phyloP scores from a whole-genome alignment of 768 basidiomycete genomes.

The Boletus insuetus region DNA sequence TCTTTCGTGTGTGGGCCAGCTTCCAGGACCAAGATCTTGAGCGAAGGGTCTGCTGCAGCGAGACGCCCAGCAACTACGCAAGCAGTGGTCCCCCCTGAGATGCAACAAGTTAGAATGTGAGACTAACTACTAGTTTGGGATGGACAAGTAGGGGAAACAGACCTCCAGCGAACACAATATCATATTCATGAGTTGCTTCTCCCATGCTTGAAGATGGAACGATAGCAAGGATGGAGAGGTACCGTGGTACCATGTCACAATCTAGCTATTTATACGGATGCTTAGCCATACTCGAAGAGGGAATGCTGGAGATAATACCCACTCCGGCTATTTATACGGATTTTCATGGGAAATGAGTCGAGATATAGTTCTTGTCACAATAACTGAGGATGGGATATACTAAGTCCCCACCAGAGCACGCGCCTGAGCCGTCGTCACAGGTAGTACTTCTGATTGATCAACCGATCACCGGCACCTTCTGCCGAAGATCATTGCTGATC shows the following conservation, averaged over 20 bases:
- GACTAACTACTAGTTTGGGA: neutral
- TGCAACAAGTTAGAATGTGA: neutral
- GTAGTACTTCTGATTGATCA: neutral
- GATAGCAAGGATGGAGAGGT: too few relatives aligned
- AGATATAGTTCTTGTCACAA: too few relatives aligned
- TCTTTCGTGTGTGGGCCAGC: constrained; percentile 25
- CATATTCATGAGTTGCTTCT: constrained; percentile 27
- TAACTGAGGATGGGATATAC: too few relatives aligned
- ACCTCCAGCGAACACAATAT: constrained; percentile 63
- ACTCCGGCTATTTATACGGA: constrained; percentile 1
- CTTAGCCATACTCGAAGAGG: constrained; percentile 6
- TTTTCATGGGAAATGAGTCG: neutral
- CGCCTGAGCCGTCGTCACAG: too few relatives aligned
- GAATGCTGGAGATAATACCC: neutral
- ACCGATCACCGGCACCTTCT: neutral
- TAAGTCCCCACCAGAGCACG: too few relatives aligned
- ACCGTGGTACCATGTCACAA: too few relatives aligned
- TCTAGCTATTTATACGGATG: too few relatives aligned
- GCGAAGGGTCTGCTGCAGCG: constrained; percentile 22
- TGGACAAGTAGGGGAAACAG: neutral
- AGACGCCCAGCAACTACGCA: constrained; percentile 34
- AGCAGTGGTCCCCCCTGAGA: constrained; percentile 34
- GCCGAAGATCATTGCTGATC: neutral
- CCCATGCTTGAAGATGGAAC: too few relatives aligned
- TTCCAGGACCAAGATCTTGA: constrained; percentile 30